Conservation (phyloP, 306 rosid species). For the Pterocarpus santalinus region DNA sequence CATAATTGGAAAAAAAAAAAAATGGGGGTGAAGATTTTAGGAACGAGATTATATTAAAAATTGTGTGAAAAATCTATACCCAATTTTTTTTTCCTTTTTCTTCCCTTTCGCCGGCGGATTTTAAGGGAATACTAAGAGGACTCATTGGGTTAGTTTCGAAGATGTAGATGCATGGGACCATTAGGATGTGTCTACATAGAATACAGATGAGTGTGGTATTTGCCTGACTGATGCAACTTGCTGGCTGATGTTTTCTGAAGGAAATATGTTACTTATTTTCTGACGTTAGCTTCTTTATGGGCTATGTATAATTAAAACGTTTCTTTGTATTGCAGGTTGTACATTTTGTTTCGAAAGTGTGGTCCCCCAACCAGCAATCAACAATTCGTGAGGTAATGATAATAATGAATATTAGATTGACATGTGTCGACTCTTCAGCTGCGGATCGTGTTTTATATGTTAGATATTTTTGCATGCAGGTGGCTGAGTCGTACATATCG, state of each 20-base stretch:
- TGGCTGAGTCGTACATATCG: constrained; percentile 71
- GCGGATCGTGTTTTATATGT: neutral
- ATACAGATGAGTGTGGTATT: constrained; percentile 1
- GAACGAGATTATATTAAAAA: neutral
- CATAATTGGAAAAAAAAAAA: neutral
- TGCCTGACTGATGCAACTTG: neutral
- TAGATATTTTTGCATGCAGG: constrained; percentile 54
- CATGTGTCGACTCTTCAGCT: neutral
- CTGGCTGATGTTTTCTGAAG: constrained; percentile 15
- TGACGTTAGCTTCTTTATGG: neutral
- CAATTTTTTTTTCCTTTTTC: neutral
- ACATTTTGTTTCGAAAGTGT: constrained; percentile 74
- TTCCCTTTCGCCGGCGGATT: too few relatives aligned
- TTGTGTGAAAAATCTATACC: neutral
- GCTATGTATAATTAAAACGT: neutral
- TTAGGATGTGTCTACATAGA: constrained; percentile 27
- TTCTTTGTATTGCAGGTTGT: constrained; percentile 63
- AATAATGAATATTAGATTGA: neutral
- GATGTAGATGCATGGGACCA: neutral
- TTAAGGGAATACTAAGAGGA: neutral
- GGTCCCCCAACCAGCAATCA: constrained; percentile 57
- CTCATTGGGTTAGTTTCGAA: neutral
- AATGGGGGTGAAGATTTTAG: neutral
- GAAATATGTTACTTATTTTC: constrained; percentile 3
- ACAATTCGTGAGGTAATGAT: constrained; percentile 76